Percentiles rank a stretch among this genome's conserved stretches.
phyloP scores from a whole-genome alignment of 2,329 filamentous ascomycete species.

The Paecilomyces dactylethromorphus region DNA sequence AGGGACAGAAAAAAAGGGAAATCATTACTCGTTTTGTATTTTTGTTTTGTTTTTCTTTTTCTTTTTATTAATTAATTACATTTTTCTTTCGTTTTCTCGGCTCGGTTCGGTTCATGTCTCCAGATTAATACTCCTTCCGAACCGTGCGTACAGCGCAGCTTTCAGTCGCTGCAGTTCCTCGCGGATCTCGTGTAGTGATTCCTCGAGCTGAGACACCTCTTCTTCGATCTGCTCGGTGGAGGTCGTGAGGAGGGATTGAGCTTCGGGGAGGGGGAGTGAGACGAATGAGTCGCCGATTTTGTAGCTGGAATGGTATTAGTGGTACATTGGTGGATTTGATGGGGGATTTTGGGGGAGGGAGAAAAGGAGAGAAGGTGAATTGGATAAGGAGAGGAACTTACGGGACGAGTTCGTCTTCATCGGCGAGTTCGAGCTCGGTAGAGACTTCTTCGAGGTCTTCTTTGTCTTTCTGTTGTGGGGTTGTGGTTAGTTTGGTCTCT shows the following conservation, averaged over 20 bases:
- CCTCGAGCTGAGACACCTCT: slow-evolving; percentile 70
- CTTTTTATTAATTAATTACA: neutral
- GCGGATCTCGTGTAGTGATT: slow-evolving; percentile 64
- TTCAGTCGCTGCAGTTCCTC: slow-evolving; percentile 90
- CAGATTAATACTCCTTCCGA: slow-evolving; percentile 94
- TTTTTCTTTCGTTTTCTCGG: neutral
- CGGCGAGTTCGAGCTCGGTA: slow-evolving; percentile 84
- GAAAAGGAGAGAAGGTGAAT: neutral
- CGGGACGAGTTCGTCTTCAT: slow-evolving; percentile 91
- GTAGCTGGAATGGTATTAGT: slow-evolving; percentile 56
- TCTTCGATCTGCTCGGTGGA: slow-evolving; percentile 68
- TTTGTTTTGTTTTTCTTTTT: too few species aligned
- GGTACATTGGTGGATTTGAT: slow-evolving; percentile 3
- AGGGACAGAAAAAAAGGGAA: slow-evolving; percentile 5
- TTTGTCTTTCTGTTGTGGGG: slow-evolving; percentile 76
- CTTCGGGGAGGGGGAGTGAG: slow-evolving; percentile 73
- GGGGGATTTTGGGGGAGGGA: neutral
- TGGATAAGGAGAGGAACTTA: slow-evolving; percentile 43
- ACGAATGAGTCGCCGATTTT: slow-evolving; percentile 97
- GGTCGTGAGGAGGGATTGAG: slow-evolving; percentile 72
- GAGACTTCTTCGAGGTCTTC: slow-evolving; percentile 93
- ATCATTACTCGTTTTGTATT: neutral
- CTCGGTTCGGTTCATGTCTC: slow-evolving; percentile 58
- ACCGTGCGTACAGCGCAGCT: slow-evolving; percentile 85
- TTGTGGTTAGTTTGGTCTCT: slow-evolving; percentile 6